Evolutionary conservation across 2,329 filamentous ascomycete species (phyloP), one percentile per base, ranked within the genome.

Genomic region (Claviceps fusiformis): DNA sequence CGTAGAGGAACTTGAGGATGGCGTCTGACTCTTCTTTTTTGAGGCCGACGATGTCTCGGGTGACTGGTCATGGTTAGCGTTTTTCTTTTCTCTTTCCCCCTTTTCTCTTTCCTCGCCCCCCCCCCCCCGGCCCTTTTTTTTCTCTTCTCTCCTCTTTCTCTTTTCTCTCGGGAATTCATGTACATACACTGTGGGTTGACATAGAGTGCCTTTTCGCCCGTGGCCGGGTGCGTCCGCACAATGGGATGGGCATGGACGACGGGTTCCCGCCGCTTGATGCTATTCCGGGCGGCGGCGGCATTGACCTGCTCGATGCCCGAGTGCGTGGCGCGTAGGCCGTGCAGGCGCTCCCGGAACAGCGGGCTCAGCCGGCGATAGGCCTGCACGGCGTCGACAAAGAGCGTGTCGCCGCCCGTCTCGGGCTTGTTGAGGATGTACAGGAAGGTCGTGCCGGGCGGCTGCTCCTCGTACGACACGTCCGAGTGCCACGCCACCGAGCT

Each of bases 401-500:
- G 73, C 0, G 90, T 95, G 66, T 95, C 90, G 50, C 90, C 91
- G 41, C 90, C 90, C 0, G 81, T 84, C 44, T 80, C 75, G 1
- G 90, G 90, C 48, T 81, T 84, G 65, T 95, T 89, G n/a, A 96
- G 78, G 52, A 90, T 77, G 66, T 95, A 95, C 41, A 95, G 71
- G 70, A 95, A 95, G 0, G 91, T 95, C 0, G 89, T 95, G 35
- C 89, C 89, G 0, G 91, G 89, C 1, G 91, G 89, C 71, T 96
- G 90, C 61, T 80, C 74, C 73, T 95, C 91, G 66, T 95, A 95
- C 0, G 86, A 87, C 1, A 95, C 85, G 61, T 95, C 90, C 0
- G 84, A 87, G 71, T 95, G 90, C 89, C 89, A 95, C 8, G 88
- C 88, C 1, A 95, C 83, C 1, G 85, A 87, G 70, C 85, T 92